Evolutionary conservation across 176 grass and related monocot species (phyloP), one percentile per base, ranked within the genome.

Genomic region (Avena insularis): DNA sequence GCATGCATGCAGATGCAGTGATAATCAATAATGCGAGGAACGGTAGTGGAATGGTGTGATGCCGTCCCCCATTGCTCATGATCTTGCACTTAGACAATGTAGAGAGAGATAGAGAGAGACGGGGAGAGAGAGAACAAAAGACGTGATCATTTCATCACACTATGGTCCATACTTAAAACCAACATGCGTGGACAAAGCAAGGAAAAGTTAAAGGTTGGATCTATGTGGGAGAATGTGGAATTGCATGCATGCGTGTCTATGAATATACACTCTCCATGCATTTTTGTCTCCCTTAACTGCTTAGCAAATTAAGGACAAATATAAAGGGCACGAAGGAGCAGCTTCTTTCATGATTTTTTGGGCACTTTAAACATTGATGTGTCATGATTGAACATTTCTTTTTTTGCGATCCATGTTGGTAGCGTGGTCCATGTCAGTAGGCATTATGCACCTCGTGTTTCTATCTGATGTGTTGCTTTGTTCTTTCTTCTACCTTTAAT

Each of bases 21-120:
- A 91, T 88, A 77, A 33, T 62, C 76, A 88, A 87, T 91, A 25
- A 77, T 91, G 84, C 62, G 29, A 45, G n/a, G 17, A 47, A 50
- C 23, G 20, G 5, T 71, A 90, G 79, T 90, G 83, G 78, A 49
- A 43, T 19, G 83, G 70, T 82, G 83, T n/a, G 47, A 59, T 79
- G 77, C 67, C 82, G 56, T 69, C 71, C 56, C 25, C 45, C 40
- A 47, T 65, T 50, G 45, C 15, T 50, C 43, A 33, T 12, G 43
- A 38, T 78, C 35, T 56, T 36, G 14, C 29, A 57, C 75, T 78
- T 54, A 17, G 23, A 54, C 75, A 3, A 20, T 9, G 2, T 4
- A 31, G 60, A 43, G 6, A 31, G 60, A 43, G 6, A 43, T 43
- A 43, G 40, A 43, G 40, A 8, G 40, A 43, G 29, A 29, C 29